Evolutionary conservation across 345 rosid genomes (phyloP).

Genomic region (Combretum micranthum): DNA sequence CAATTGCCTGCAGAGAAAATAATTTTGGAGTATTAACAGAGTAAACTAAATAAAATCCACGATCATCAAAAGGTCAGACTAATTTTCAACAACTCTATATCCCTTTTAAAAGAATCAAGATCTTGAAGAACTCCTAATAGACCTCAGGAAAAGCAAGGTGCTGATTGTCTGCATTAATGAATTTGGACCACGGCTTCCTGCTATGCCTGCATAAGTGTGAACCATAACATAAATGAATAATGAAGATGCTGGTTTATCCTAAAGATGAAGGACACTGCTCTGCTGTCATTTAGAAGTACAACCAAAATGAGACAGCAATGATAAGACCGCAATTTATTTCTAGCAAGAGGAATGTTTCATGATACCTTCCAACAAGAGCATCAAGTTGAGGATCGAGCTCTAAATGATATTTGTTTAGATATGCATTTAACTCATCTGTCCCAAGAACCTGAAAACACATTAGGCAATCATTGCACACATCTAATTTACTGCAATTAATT

Average conservation of each 20-base stretch:
- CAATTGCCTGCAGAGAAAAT: conserved; percentile 57
- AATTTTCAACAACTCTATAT: background rate
- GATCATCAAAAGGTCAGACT: background rate
- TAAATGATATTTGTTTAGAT: conserved; percentile 75
- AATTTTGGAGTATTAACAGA: conserved; percentile 10
- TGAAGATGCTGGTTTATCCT: background rate
- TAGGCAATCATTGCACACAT: background rate
- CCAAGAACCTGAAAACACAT: conserved; percentile 64
- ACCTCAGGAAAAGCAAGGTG: conserved; percentile 95
- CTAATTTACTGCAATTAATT: background rate
- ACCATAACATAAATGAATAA: background rate
- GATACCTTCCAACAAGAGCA: conserved; percentile 83
- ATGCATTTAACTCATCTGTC: conserved; percentile 84
- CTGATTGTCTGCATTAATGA: conserved; percentile 80
- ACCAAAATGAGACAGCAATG: background rate
- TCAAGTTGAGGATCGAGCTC: conserved; percentile 95
- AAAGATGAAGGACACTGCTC: too few relatives aligned
- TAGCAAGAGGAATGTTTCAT: background rate
- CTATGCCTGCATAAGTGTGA: conserved; percentile 58
- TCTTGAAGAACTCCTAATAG: conserved; percentile 1
- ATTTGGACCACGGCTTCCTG: conserved; percentile 90
- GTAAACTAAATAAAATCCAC: background rate
- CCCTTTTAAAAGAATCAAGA: too few relatives aligned
- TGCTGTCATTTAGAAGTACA: background rate
- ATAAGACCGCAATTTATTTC: too few relatives aligned